Evolutionary conservation across 495 filamentous ascomycete genomes (phyloP), one percentile per base, ranked within the genome.

Genomic region (Aspergillus leporis): DNA sequence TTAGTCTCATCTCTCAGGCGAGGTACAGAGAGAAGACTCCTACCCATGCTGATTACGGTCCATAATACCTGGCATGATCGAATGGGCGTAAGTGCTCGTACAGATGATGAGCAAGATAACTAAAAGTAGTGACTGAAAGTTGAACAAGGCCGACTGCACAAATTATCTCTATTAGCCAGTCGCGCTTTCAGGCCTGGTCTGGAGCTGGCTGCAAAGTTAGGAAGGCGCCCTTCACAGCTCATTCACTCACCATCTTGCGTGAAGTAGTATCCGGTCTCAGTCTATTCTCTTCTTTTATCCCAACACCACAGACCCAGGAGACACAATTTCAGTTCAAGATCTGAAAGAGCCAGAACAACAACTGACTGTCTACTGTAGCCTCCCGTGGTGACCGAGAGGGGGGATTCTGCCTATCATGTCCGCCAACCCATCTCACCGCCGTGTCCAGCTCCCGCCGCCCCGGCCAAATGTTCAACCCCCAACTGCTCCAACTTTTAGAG

Each of bases 21-120:
- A 49, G 21, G 14, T 3, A n/a, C 18, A 38, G 50, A 22, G 16
- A 7, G 36, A 30, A 18, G 18, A 14, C 8, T 16, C 81, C 56
- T 80, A 93, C 89, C 91, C 91, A 67, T 92, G 86, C 76, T 93
- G 93, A 68, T 96, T 95, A 21, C 91, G 84, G 70, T 98, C 95
- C 72, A 98, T 92, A 65, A 96, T 89, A 6, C 89, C 88, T 0
- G 94, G 94, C 72, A 96, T 90, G 52, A 93, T 83, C 62, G 89
- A 87, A 77, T 98, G 94, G 40, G 90, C 84, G 79, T 98, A 96
- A 48, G 94, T 83, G 74, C 88, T 92, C 32, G 94, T 97, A 79
- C 94, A 98, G 69, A 98, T 94, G 60, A 93, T 84, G 65, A 98
- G 90, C 46, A 98, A 86, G 66, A 98, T 87, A 66, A 96, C 91